A percentile compares a stretch with the other conserved stretches of the same genome.
phyloP scores from a whole-genome alignment of 352 stramenopile species.

The Hyaloperonospora brassicae region DNA sequence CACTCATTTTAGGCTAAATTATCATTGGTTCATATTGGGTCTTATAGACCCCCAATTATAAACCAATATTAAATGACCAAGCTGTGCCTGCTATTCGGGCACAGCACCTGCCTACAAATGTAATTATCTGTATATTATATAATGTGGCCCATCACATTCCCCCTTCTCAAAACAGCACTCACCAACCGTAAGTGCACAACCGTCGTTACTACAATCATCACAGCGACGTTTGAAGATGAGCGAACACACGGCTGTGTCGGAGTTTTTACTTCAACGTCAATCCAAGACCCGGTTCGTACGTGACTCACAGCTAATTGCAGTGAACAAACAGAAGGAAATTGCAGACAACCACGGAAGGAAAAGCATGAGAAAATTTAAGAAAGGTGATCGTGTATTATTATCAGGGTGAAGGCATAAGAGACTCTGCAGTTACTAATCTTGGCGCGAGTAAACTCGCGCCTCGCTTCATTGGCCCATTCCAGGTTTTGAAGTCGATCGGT shows the following conservation, averaged over 20 bases:
- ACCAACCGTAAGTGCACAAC: too few relatives aligned
- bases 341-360: constrained; percentile 2
- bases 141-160: too few relatives aligned
- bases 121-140: too few relatives aligned
- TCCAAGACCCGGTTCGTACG: background rate
- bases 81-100: too few relatives aligned
- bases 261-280: background rate
- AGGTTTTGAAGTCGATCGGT: background rate
- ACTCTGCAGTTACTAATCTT: background rate
- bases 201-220: too few relatives aligned
- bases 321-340: background rate
- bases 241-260: background rate
- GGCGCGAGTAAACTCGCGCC: background rate
- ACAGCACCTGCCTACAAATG: too few relatives aligned
- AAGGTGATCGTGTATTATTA: background rate
- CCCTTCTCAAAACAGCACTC: too few relatives aligned
- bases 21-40: too few relatives aligned
- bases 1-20: too few relatives aligned
- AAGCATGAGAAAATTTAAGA: background rate
- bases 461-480: background rate
- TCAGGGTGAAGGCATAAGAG: background rate
- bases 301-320: background rate
- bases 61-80: too few relatives aligned
- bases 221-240: too few relatives aligned
- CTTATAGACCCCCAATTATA: too few relatives aligned